phyloP scores from a whole-genome alignment of 2,329 filamentous ascomycete genomes.

The Aureobasidium musti region DNA sequence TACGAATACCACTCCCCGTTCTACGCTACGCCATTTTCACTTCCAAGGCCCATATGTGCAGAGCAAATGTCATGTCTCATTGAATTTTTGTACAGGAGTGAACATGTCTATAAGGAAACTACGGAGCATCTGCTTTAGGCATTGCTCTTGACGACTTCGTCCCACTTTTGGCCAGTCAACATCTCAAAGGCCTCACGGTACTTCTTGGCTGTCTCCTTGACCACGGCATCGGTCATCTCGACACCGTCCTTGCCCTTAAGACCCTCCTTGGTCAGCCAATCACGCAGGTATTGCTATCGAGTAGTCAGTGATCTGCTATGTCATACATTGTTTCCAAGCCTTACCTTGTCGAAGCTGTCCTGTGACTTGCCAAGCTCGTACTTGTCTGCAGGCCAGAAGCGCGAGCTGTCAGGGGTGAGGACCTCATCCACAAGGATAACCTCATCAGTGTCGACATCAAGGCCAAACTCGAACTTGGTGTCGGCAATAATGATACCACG shows the following conservation, averaged over 20 bases:
- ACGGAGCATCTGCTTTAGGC: not conserved
- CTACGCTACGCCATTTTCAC: constrained; percentile 12
- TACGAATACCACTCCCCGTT: constrained; percentile 29
- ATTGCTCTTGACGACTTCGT: constrained; percentile 32
- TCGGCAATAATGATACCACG: constrained; percentile 76
- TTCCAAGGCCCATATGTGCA: not conserved
- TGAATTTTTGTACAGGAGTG: not conserved
- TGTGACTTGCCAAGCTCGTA: constrained; percentile 75
- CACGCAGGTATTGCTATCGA: constrained; percentile 58
- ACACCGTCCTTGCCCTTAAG: constrained; percentile 75
- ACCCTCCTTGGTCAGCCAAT: constrained; percentile 75
- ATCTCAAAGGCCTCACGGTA: constrained; percentile 75
- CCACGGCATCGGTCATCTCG: constrained; percentile 70
- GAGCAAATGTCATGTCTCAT: constrained; percentile 21
- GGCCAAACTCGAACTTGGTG: constrained; percentile 75
- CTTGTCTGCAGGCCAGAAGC: constrained; percentile 78
- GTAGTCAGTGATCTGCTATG: constrained; percentile 15
- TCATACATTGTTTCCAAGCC: not conserved
- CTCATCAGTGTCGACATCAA: constrained; percentile 61
- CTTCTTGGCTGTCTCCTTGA: constrained; percentile 66
- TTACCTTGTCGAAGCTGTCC: constrained; percentile 77
- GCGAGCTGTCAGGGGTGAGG: constrained; percentile 71
- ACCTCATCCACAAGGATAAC: constrained; percentile 82
- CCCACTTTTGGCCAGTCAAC: constrained; percentile 61
- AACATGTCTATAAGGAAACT: not conserved